Base-by-base conservation (phyloP, 225 moss, liverwort and hornwort species). In the Neckera pumila region DNA sequence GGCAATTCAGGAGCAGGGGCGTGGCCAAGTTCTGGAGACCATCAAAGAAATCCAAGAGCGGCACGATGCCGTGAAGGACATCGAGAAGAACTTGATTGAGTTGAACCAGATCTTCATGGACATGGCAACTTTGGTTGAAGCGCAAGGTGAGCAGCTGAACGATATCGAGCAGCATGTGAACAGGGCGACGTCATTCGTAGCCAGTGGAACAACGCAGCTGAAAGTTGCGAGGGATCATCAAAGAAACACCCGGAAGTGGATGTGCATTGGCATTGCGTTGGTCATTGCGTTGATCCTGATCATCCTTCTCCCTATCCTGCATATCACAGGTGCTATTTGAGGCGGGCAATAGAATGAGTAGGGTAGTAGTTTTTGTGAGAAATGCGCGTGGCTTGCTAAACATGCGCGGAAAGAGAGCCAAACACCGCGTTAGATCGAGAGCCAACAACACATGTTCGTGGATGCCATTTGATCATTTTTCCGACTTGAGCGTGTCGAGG, bases 1-100 rank as follows among this genome's bases (percentile, higher is more conserved):
- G 87, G 93, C 92, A 19, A 92, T 93, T 34, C 92, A 93, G 92
- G 93, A 92, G 88, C 93, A 93, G 88, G 93, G 93, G n/a, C 93
- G 92, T 33, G 93, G 92, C 30, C 93, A 93, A 74, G 93, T 92
- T 17, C 57, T 93, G 57, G 93, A 93, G 76, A 92, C 92, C 22
- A 92, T 93, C 87, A 91, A 76, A 72, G 93, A 93, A 75, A 93
- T 93, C 59, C 92, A 93, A 79, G 93, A 93, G 79, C 86, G 93
- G 82, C 93, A 93, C 40, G 93, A 93, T 85, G 92, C 92, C 21
- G 92, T 93, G 78, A 93, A 92, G 81, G 92, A 93, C 57, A 93
- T 92, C 63, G 93, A 93, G 87, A 91, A 76, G 85, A 92, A 92
- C 85, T 85, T 93, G 56, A 57, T 93, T 45, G 91, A 93, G 26